Conservation (phyloP, 257 asterid genomes). For the Handroanthus guayacan region DNA sequence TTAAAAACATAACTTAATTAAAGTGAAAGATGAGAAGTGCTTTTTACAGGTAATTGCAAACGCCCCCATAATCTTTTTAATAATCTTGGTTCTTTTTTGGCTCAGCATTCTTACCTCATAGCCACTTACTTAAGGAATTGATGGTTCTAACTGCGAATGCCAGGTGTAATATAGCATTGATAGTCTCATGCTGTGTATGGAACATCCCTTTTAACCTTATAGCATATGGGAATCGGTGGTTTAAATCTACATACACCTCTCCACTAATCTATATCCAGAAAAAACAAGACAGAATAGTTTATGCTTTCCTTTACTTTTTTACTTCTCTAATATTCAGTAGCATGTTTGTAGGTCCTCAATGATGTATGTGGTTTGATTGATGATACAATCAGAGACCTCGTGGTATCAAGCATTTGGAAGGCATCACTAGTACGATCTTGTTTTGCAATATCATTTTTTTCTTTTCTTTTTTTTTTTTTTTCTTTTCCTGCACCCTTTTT, state of each 20-base stretch:
- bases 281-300: not conserved
- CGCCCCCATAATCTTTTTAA: not conserved
- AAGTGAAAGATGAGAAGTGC: too few species aligned
- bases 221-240: conserved; percentile 11
- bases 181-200: not conserved
- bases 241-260: not conserved
- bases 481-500: too few species aligned
- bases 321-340: conserved; percentile 32
- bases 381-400: conserved; percentile 76
- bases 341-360: conserved; percentile 77
- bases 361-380: conserved; percentile 77
- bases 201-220: conserved; percentile 7
- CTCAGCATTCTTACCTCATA: conserved; percentile 18
- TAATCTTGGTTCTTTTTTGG: conserved; percentile 19
- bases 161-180: conserved; percentile 8
- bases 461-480: conserved; percentile 19
- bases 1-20: too few species aligned
- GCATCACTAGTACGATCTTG: conserved; percentile 69
- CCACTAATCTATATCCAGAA: conserved; percentile 8
- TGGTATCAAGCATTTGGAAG: conserved; percentile 84
- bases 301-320: not conserved
- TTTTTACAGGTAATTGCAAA: too few species aligned
- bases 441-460: conserved; percentile 34
- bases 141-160: conserved; percentile 1
- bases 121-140: not conserved